Conservation (phyloP, 495 filamentous ascomycete species). For the Pyrenopolyporus hunteri region DNA sequence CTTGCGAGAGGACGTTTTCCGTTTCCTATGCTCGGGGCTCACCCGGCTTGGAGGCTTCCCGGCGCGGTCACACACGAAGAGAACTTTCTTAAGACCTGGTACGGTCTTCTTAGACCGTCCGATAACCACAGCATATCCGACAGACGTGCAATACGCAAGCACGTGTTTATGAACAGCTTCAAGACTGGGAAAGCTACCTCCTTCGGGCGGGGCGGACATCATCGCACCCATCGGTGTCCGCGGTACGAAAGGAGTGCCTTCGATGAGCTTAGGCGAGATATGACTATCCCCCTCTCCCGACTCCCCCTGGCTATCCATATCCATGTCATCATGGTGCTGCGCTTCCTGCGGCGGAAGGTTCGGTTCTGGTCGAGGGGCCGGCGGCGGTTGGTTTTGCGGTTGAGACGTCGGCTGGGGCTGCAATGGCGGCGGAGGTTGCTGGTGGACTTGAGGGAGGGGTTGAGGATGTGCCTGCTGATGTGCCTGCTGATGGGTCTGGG, state of each 20-base stretch:
- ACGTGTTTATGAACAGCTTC: constrained; percentile 61
- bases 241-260: constrained; percentile 51
- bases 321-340: constrained; percentile 53
- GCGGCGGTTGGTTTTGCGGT: constrained; percentile 33
- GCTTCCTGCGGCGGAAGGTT: constrained; percentile 42
- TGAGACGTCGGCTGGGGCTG: constrained; percentile 41
- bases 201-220: constrained; percentile 62
- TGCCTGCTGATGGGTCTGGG: constrained; percentile 45
- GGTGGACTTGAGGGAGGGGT: constrained; percentile 51
- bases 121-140: constrained; percentile 64
- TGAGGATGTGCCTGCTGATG: constrained; percentile 48
- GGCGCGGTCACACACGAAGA: constrained; percentile 63
- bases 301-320: constrained; percentile 49
- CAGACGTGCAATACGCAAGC: constrained; percentile 59
- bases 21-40: constrained; percentile 58
- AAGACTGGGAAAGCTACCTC: constrained; percentile 59
- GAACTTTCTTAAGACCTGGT: constrained; percentile 62
- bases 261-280: constrained; percentile 52
- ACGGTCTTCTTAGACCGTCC: constrained; percentile 64
- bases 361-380: constrained; percentile 47
- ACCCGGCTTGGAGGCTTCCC: constrained; percentile 60
- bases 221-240: constrained; percentile 52
- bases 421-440: constrained; percentile 38
- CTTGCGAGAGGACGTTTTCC: constrained; percentile 63
- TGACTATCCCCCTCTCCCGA: constrained; percentile 46